Percentiles rank a stretch among this genome's conserved stretches.
phyloP scores from a whole-genome alignment of 2,329 filamentous ascomycete species.

The Claviceps sp. region DNA sequence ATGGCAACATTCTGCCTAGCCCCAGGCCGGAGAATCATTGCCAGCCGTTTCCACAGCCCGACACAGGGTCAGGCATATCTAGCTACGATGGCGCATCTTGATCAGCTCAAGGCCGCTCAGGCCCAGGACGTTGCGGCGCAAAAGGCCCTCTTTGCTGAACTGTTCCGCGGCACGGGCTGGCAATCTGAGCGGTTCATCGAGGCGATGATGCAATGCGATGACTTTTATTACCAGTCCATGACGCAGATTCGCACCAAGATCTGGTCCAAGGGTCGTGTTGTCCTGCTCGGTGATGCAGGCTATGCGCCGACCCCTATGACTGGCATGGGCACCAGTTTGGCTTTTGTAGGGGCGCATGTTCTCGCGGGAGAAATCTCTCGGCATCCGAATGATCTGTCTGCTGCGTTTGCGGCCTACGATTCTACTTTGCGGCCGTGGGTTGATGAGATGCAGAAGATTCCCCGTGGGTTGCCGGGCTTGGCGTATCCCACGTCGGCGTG shows the following conservation, averaged over 20 bases:
- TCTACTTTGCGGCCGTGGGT: background rate
- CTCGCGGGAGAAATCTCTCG: slow-evolving; percentile 21
- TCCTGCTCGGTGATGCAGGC: slow-evolving; percentile 35
- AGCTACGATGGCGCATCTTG: slow-evolving; percentile 12
- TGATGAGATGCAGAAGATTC: background rate
- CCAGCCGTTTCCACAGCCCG: slow-evolving; percentile 13
- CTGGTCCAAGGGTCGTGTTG: slow-evolving; percentile 25
- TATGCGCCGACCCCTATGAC: slow-evolving; percentile 31
- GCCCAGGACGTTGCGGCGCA: slow-evolving; percentile 10
- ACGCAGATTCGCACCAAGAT: slow-evolving; percentile 28
- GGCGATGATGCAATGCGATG: slow-evolving; percentile 20
- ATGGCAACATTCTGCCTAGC: slow-evolving; percentile 16
- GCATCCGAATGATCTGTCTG: background rate
- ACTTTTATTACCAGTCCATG: slow-evolving; percentile 31
- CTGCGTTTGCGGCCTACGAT: slow-evolving; percentile 1
- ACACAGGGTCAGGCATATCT: slow-evolving; percentile 11
- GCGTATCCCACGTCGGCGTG: background rate
- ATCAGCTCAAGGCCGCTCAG: slow-evolving; percentile 10
- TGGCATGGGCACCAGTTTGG: slow-evolving; percentile 34
- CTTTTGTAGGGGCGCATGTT: slow-evolving; percentile 33
- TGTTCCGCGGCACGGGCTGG: slow-evolving; percentile 33
- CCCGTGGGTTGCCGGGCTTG: background rate
- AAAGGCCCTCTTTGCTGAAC: slow-evolving; percentile 23
- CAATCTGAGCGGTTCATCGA: slow-evolving; percentile 21
- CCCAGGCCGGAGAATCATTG: slow-evolving; percentile 21